Base-by-base conservation (phyloP, 768 basidiomycete species). In the Panus rudis region DNA sequence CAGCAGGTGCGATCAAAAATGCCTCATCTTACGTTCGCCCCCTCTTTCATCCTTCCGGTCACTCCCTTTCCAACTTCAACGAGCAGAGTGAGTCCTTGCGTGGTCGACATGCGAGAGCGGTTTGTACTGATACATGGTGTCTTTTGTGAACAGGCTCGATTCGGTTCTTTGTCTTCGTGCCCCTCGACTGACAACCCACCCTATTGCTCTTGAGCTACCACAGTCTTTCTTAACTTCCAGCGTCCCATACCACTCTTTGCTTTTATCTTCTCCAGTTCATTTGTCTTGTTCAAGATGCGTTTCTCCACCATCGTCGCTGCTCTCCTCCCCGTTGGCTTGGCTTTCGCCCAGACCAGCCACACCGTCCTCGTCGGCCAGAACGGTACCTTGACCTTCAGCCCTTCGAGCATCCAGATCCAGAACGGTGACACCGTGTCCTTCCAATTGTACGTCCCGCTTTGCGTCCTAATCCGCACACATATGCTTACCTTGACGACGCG, bases 351-450 rank as follows among this genome's bases (percentile, higher is more conserved):
- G 52, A 48, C 45, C 22, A 41, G 12, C 32, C 37, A 45, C 37
- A 52, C 39, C 49, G 51, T 60, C 55, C 49, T 52, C 28, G 55
- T 61, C 37, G 58, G 62, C 34, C 58, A 37, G 20, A 57, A 53
- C 44, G 51, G 51, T 22, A 51, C 57, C 17, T 46, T 61, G 20
- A 57, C 60, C n/a, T 61, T 52, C 58, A 47, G 43, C 48, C 64
- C 64, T 5, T 17, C n/a, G 41, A 56, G 57, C 42, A 56, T 75
- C 37, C 71, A 63, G 11, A 73, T 69, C 37, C 52, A 48, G 13
- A 43, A 55, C 40, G 73, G 73, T 26, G 79, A 83, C 52, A 69
- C 55, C 13, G 52, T 81, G 49, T 46, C 62, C 38, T 81, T 80
- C 63, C 62, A 70, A 53, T 81, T 79, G 73, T 74, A 50, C 45